These are phyloP conservation scores for Neltuma alba DNA, from an alignment of 306 rosid species.

Conservation along the genomic window DNA sequence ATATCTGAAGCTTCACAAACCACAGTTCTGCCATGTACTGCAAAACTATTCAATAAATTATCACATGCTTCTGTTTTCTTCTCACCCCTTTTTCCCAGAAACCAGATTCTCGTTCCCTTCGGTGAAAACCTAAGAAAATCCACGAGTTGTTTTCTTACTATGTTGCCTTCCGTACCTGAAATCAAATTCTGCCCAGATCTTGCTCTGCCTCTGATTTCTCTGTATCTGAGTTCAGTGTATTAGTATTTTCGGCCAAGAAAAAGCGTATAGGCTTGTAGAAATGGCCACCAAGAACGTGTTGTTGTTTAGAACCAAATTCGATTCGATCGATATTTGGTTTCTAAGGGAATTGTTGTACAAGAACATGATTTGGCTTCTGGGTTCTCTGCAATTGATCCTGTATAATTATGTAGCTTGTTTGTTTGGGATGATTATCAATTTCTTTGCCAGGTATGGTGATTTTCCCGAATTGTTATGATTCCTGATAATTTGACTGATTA, in stretches of 20 bases:
- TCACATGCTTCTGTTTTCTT: neutral
- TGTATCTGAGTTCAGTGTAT: conserved; percentile 42
- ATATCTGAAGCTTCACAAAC: conserved; percentile 28
- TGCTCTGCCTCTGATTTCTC: conserved; percentile 42
- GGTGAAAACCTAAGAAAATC: neutral
- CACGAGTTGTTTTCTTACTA: conserved; percentile 34
- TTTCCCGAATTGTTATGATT: neutral
- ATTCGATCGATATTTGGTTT: conserved; percentile 34
- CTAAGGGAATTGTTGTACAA: conserved; percentile 41
- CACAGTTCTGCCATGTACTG: neutral
- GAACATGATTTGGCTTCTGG: conserved; percentile 50
- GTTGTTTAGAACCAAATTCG: conserved; percentile 42
- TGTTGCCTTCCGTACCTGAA: conserved; percentile 23
- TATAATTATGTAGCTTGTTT: conserved; percentile 40
- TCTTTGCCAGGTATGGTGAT: conserved; percentile 52
- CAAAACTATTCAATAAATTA: neutral
- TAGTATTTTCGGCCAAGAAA: conserved; percentile 22
- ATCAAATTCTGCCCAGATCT: conserved; percentile 23
- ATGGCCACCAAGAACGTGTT: conserved; percentile 48
- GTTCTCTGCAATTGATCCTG: conserved; percentile 43
- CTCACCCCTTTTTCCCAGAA: neutral
- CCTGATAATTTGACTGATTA: neutral
- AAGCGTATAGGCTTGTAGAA: neutral
- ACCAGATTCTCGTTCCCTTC: neutral
- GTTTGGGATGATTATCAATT: conserved; percentile 45